phyloP scores from a whole-genome alignment of 768 basidiomycete species.

The Mycena rebaudengoi region DNA sequence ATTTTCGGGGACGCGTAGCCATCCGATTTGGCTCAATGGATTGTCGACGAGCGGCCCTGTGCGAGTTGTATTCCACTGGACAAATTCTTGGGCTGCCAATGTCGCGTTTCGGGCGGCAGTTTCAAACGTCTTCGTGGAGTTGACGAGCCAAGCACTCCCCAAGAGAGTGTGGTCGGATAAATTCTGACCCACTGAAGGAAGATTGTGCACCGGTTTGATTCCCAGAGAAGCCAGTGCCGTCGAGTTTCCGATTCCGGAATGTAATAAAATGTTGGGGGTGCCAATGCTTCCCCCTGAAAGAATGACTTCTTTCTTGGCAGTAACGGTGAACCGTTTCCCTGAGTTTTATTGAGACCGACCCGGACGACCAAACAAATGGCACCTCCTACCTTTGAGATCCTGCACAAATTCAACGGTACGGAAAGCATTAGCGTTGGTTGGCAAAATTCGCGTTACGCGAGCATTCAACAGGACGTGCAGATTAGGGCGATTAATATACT shows the following conservation, averaged over 20 bases:
- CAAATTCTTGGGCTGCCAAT: slow-evolving; percentile 30
- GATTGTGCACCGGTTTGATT: slow-evolving; percentile 33
- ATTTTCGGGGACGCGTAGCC: slow-evolving; percentile 30
- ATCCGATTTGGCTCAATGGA: slow-evolving; percentile 34
- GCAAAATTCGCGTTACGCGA: slow-evolving; percentile 21
- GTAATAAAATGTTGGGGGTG: slow-evolving; percentile 44
- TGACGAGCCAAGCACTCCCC: slow-evolving; percentile 33
- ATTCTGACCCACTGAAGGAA: slow-evolving; percentile 41
- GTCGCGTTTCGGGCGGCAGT: slow-evolving; percentile 31
- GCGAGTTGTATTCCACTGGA: slow-evolving; percentile 39
- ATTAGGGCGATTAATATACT: slow-evolving; percentile 33
- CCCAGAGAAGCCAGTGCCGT: slow-evolving; percentile 26
- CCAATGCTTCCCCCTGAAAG: slow-evolving; percentile 47
- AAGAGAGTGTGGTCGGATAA: slow-evolving; percentile 41
- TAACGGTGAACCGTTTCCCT: slow-evolving; percentile 22
- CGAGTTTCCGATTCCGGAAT: slow-evolving; percentile 44
- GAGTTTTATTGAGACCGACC: too few species aligned
- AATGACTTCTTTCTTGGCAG: slow-evolving; percentile 44
- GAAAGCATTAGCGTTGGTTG: slow-evolving; percentile 4
- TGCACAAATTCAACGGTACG: slow-evolving; percentile 29
- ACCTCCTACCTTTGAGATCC: not conserved
- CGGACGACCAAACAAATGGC: not conserved
- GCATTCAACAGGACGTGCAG: slow-evolving; percentile 33
- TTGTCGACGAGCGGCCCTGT: slow-evolving; percentile 39
- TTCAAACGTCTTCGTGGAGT: slow-evolving; percentile 37